Conservation (phyloP, 352 stramenopile species). For the Blastocystis sp. region DNA sequence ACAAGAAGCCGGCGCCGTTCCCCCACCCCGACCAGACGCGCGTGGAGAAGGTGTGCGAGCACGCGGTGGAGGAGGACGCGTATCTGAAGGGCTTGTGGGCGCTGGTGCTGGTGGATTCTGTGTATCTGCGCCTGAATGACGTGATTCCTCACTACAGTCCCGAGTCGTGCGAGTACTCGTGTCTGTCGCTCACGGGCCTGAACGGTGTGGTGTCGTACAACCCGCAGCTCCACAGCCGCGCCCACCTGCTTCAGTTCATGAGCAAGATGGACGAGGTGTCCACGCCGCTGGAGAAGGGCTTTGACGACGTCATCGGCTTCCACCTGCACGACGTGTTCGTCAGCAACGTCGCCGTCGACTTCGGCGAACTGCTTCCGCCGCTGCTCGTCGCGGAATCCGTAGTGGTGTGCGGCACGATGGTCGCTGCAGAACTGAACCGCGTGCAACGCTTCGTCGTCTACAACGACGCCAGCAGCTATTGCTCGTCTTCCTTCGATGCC, state of each 20-base stretch:
- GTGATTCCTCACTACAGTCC: slow-evolving; percentile 28
- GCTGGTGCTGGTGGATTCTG: slow-evolving; percentile 30
- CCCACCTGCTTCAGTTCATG: slow-evolving; percentile 55
- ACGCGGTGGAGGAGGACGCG: background rate
- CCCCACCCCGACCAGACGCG: slow-evolving; percentile 37
- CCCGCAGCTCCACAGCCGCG: slow-evolving; percentile 5
- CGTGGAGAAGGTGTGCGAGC: slow-evolving; percentile 5
- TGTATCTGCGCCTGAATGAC: slow-evolving; percentile 23
- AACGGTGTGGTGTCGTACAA: slow-evolving; percentile 56
- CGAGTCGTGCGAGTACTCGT: slow-evolving; percentile 37
- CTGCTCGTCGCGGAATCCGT: background rate
- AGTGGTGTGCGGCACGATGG: slow-evolving; percentile 47
- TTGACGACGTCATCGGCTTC: slow-evolving; percentile 65
- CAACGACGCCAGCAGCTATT: slow-evolving; percentile 7
- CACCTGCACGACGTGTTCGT: slow-evolving; percentile 61
- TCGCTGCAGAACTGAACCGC: slow-evolving; percentile 54
- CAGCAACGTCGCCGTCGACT: background rate
- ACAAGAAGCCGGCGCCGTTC: slow-evolving; percentile 5
- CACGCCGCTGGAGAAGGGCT: slow-evolving; percentile 40
- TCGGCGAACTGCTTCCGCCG: slow-evolving; percentile 23
- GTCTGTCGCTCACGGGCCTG: slow-evolving; percentile 8
- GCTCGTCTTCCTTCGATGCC: slow-evolving; percentile 17
- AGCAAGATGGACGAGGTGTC: slow-evolving; percentile 43
- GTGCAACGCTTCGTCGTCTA: slow-evolving; percentile 26
- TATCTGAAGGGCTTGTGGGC: slow-evolving; percentile 39